Evolutionary conservation across 768 basidiomycete species (phyloP).

Genomic region (Macrolepiota dolichaula): DNA sequence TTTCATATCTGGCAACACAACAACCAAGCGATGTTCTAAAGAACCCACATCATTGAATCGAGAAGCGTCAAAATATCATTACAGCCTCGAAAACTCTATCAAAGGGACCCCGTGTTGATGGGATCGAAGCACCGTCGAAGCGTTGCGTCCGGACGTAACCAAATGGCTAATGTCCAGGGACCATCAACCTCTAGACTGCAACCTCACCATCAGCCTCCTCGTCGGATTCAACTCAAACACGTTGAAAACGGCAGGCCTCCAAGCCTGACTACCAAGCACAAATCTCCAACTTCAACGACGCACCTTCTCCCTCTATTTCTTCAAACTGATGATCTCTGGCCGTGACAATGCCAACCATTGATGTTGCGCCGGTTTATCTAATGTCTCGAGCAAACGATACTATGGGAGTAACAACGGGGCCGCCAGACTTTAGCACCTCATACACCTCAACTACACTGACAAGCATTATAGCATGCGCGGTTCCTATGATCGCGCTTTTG

Average conservation of each 20-base stretch:
- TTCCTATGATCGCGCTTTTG: conserved; percentile 33
- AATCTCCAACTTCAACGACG: not conserved
- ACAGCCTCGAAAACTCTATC: too few species aligned
- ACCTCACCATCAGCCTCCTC: not conserved
- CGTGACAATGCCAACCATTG: not conserved
- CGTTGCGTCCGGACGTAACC: too few species aligned
- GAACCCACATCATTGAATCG: too few species aligned
- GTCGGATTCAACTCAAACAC: not conserved
- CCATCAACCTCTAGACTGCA: not conserved
- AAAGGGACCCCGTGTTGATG: too few species aligned
- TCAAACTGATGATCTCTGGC: not conserved
- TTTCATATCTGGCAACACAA: too few species aligned
- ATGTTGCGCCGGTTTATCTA: not conserved
- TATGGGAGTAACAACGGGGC: not conserved
- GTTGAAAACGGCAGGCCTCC: not conserved
- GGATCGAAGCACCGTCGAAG: too few species aligned
- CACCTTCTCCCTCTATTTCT: not conserved
- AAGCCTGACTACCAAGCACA: not conserved
- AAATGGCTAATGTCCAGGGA: too few species aligned
- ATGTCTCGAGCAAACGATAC: not conserved
- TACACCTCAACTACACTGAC: conserved; percentile 34
- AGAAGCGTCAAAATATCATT: too few species aligned
- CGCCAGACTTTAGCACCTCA: conserved; percentile 12
- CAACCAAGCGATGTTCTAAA: too few species aligned
- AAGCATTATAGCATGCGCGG: conserved; percentile 31